These are phyloP conservation scores for Celoporthe dispersa DNA, from an alignment of 2,329 filamentous ascomycete genomes.

Conservation along the genomic window DNA sequence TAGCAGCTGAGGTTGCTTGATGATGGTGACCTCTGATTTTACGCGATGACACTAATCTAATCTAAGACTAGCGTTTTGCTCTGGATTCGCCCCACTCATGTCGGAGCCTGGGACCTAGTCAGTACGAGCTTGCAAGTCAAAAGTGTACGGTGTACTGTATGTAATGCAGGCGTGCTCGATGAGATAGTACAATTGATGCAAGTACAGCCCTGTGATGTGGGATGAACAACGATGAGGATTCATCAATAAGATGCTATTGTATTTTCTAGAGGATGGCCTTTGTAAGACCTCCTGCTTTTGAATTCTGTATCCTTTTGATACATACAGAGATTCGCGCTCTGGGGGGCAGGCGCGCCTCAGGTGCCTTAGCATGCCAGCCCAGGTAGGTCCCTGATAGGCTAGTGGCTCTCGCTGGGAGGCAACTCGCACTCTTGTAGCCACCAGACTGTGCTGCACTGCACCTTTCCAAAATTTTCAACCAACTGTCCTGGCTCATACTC, in stretches of 20 bases:
- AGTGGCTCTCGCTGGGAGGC: background rate
- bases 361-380: background rate
- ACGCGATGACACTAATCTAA: conserved; percentile 7
- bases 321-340: background rate
- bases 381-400: background rate
- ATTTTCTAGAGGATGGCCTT: background rate
- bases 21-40: conserved; percentile 18
- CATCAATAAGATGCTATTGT: background rate
- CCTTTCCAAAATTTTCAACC: background rate
- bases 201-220: background rate
- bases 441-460: background rate
- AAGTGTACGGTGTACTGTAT: too few species aligned
- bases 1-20: conserved; percentile 13
- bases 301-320: background rate
- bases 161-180: background rate
- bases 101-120: background rate
- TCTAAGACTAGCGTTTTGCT: background rate
- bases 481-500: background rate
- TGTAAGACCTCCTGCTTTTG: background rate
- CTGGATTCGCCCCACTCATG: conserved; percentile 1
- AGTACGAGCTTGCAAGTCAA: background rate
- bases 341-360: too few species aligned
- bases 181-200: background rate
- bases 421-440: background rate
- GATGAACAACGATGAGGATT: background rate